Evolutionary conservation across 129 eudicot species (phyloP).

Genomic region (Chrysanthemum lavandulifolium): DNA sequence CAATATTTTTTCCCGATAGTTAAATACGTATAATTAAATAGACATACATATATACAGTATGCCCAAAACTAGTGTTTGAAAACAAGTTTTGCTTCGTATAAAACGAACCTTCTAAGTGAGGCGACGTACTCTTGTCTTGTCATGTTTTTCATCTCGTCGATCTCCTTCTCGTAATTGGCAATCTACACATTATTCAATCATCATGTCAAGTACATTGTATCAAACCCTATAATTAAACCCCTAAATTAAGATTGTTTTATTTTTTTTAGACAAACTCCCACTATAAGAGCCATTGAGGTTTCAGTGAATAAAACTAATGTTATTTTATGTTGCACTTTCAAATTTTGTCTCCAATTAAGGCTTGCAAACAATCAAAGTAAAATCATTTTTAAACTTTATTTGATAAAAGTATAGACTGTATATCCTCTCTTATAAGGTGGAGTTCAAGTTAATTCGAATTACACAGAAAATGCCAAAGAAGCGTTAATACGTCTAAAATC

Average conservation of each 20-base stretch:
- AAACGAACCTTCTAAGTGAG: slow-evolving; percentile 71
- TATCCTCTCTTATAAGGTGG: background rate
- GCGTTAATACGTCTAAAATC: too few species aligned
- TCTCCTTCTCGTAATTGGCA: slow-evolving; percentile 75
- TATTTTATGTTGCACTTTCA: slow-evolving; percentile 23
- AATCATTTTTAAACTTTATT: too few species aligned
- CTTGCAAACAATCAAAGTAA: too few species aligned
- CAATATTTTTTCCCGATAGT: background rate
- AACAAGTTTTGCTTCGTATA: background rate
- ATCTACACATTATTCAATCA: slow-evolving; percentile 37
- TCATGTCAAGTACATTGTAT: background rate
- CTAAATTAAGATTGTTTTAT: background rate
- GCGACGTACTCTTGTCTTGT: slow-evolving; percentile 94
- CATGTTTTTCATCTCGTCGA: slow-evolving; percentile 95
- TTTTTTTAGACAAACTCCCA: slow-evolving; percentile 16
- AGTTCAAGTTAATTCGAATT: background rate
- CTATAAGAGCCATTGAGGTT: slow-evolving; percentile 5
- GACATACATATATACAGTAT: background rate
- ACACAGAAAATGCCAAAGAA: too few species aligned
- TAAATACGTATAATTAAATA: background rate
- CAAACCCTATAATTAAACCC: background rate
- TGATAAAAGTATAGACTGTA: too few species aligned
- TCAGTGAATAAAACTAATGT: slow-evolving; percentile 15
- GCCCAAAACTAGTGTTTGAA: background rate
- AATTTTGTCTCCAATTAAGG: background rate